phyloP scores from a whole-genome alignment of 805 yeast genomes.

The Tetrapisispora namnaoensis region DNA sequence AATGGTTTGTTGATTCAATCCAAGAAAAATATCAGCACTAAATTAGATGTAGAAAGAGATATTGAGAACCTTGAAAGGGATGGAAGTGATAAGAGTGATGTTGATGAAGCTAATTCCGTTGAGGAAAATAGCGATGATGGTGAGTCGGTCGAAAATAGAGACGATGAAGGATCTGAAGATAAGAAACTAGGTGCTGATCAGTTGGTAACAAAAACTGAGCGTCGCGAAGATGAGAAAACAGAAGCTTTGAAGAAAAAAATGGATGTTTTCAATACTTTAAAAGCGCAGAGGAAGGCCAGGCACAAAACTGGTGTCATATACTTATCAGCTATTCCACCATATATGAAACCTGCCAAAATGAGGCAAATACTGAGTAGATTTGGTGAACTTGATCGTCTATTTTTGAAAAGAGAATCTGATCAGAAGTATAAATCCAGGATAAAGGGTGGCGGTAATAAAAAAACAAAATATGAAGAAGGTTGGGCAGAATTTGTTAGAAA shows the following conservation, averaged over 20 bases:
- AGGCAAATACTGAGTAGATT: slow-evolving; percentile 71
- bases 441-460: slow-evolving; percentile 86
- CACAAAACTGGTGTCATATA: slow-evolving; percentile 86
- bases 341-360: slow-evolving; percentile 90
- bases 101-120: slow-evolving; percentile 4
- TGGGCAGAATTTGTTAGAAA: slow-evolving; percentile 90
- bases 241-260: slow-evolving; percentile 37
- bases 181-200: slow-evolving; percentile 11
- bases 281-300: slow-evolving; percentile 40
- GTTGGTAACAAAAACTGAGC: slow-evolving; percentile 3
- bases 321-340: slow-evolving; percentile 85
- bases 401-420: slow-evolving; percentile 76
- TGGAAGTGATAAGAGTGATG: neutral
- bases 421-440: slow-evolving; percentile 55
- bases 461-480: slow-evolving; percentile 81
- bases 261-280: slow-evolving; percentile 40
- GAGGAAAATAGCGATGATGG: slow-evolving; percentile 8
- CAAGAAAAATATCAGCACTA: slow-evolving; percentile 9
- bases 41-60: slow-evolving; percentile 6
- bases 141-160: slow-evolving; percentile 6
- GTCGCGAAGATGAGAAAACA: slow-evolving; percentile 24
- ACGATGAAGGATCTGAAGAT: slow-evolving; percentile 14
- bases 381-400: slow-evolving; percentile 82
- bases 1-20: slow-evolving; percentile 15
- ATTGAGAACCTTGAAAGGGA: slow-evolving; percentile 11